A percentile compares a stretch with the other conserved stretches of the same genome.
Evolutionary conservation across 2,329 filamentous ascomycete species (phyloP).

Genomic region (Colletotrichum sp.): DNA sequence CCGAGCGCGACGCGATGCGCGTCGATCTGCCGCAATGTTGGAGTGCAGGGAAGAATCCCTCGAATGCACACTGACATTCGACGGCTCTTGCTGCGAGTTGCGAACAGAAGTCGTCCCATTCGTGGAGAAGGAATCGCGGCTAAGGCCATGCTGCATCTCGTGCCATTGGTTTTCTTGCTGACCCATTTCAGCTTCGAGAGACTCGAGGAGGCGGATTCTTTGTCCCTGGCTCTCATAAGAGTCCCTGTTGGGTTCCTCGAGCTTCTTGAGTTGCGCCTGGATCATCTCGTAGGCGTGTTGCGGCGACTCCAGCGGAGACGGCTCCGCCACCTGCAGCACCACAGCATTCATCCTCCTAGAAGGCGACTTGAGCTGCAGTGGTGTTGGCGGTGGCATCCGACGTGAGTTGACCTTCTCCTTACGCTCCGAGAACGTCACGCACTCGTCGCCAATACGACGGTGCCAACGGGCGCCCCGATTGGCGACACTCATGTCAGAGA

Average conservation of each 20-base stretch:
- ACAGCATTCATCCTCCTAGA: conserved; percentile 41
- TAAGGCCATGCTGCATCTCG: conserved; percentile 57
- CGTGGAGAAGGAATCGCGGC: conserved; percentile 56
- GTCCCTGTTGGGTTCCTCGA: conserved; percentile 46
- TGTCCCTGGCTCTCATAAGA: conserved; percentile 42
- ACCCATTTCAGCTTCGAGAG: conserved; percentile 67
- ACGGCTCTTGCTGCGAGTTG: conserved; percentile 31
- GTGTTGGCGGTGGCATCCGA: conserved; percentile 61
- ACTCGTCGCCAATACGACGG: conserved; percentile 61
- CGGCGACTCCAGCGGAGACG: conserved; percentile 59
- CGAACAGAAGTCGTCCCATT: conserved; percentile 37
- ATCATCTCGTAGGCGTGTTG: conserved; percentile 53
- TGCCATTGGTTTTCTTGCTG: conserved; percentile 66
- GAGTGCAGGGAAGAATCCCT: conserved; percentile 23
- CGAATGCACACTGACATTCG: conserved; percentile 17
- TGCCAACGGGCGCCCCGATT: conserved; percentile 48
- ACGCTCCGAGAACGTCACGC: conserved; percentile 63
- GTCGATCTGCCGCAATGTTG: conserved; percentile 39
- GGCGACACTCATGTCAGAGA: conserved; percentile 19
- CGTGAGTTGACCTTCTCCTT: conserved; percentile 48
- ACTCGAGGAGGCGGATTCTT: conserved; percentile 56
- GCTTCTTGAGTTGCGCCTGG: conserved; percentile 54
- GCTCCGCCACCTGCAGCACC: conserved; percentile 51
- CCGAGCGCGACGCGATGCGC: conserved; percentile 41
- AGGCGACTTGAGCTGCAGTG: conserved; percentile 53